A percentile compares a stretch with the other conserved stretches of the same genome.
Evolutionary conservation across 2,329 filamentous ascomycete species (phyloP).

Genomic region (Paracoccidioides brasiliensis): DNA sequence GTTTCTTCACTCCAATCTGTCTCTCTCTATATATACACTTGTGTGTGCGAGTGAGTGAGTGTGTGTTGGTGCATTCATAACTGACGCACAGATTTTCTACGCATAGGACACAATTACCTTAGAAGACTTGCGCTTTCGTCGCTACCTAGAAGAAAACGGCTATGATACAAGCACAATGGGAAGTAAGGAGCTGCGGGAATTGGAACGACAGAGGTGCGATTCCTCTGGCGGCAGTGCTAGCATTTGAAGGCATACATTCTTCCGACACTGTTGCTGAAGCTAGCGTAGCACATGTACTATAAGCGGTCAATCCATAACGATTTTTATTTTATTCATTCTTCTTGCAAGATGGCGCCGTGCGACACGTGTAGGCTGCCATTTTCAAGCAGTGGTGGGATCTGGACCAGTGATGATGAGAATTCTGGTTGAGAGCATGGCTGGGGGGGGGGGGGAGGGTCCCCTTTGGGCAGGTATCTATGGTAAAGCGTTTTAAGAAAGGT

Average conservation of each 20-base stretch:
- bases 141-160: slow-evolving; percentile 58
- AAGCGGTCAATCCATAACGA: too few relatives aligned
- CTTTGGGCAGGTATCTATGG: too few relatives aligned
- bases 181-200: slow-evolving; percentile 10
- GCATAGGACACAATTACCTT: slow-evolving; percentile 63
- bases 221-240: background rate
- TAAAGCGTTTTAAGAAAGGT: too few relatives aligned
- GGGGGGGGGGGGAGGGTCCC: too few relatives aligned
- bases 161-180: slow-evolving; percentile 57
- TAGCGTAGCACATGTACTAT: too few relatives aligned
- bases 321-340: too few relatives aligned
- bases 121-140: slow-evolving; percentile 65
- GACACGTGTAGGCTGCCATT: too few relatives aligned
- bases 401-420: background rate
- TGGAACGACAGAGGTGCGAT: background rate
- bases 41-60: background rate
- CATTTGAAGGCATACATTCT: too few relatives aligned
- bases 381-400: too few relatives aligned
- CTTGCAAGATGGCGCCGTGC: too few relatives aligned
- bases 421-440: background rate
- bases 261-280: too few relatives aligned
- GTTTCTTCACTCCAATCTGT: slow-evolving; percentile 1
- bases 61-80: background rate
- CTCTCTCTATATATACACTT: background rate
- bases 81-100: slow-evolving; percentile 13